Evolutionary conservation across 2,329 filamentous ascomycete genomes (phyloP), one percentile per base, ranked within the genome.

Genomic region (Penicillium sp.): DNA sequence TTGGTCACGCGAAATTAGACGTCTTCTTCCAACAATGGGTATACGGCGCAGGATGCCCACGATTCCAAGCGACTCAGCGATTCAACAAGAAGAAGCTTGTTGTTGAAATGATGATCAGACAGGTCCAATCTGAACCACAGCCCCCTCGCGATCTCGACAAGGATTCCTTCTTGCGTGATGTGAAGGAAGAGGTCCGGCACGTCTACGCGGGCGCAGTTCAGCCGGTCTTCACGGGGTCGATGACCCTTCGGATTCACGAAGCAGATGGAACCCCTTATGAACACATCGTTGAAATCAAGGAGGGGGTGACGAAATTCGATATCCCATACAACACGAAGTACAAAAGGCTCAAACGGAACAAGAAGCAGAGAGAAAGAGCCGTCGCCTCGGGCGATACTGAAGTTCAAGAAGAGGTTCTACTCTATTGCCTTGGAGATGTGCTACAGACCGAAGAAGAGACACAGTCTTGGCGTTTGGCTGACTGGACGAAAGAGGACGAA

Each of bases 241-340:
- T 99, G 90, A 99, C 94, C 0, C 93, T 99, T 60, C 84, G 94
- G 31, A 97, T 99, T 60, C 94, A 99, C 75, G 94, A 99, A 77
- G 94, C 94, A 25, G 95, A 99, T 68, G 94, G 94, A 10, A 97
- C 94, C 0, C 94, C 94, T 2, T 99, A 99, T 69, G 94, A 99
- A 71, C 94, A 99, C 69, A 97, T 97, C 60, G 88, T 97, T 31
- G 91, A 97, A 67, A 96, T 99, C 69, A 91, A 91, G 57, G 91
- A 97, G 63, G 87, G 88, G 28, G 84, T 85, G 14, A 90, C 89
- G 2, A 90, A 88, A 69, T 89, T 97, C 57, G 92, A 97, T 59
- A 97, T 99, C 58, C 92, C 93, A 0, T 99, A 99, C 76, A 97
- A 97, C 67, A 99, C 94, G 0, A 99, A 99, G 72, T 99, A 99